These are phyloP conservation scores for Parietaria judaica DNA, from an alignment of 306 rosid species.

Conservation along the genomic window DNA sequence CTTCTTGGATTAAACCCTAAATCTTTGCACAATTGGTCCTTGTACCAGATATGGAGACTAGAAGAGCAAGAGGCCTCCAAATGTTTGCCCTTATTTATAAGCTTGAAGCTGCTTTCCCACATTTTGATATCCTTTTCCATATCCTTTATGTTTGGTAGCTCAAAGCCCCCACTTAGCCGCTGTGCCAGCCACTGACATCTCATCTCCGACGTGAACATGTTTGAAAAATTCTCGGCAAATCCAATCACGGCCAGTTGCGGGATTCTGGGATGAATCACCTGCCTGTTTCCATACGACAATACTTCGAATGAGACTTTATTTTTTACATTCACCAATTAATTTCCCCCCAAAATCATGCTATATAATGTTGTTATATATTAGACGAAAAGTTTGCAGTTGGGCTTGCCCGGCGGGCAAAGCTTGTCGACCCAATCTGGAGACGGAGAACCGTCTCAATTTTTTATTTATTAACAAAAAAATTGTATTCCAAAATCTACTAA, in stretches of 20 bases:
- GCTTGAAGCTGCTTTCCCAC: constrained; percentile 33
- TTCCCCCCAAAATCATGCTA: too few relatives aligned
- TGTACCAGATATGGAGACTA: constrained; percentile 35
- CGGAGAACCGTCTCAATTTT: too few relatives aligned
- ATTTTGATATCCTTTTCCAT: constrained; percentile 33
- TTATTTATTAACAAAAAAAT: too few relatives aligned
- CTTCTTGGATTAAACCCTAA: constrained; percentile 25
- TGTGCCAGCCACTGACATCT: constrained; percentile 37
- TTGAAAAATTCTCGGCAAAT: constrained; percentile 26
- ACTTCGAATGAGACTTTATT: neutral
- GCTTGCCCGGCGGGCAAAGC: too few relatives aligned
- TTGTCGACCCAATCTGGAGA: too few relatives aligned
- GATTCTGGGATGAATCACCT: constrained; percentile 33
- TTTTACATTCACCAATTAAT: too few relatives aligned
- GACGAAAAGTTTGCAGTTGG: too few relatives aligned
- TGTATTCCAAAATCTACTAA: too few relatives aligned
- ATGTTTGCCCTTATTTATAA: constrained; percentile 10
- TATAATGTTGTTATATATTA: too few relatives aligned
- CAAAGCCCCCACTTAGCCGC: constrained; percentile 34
- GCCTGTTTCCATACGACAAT: constrained; percentile 14
- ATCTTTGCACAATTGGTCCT: constrained; percentile 30
- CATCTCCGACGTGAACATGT: constrained; percentile 26
- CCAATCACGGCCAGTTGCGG: constrained; percentile 39
- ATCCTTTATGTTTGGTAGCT: constrained; percentile 33
- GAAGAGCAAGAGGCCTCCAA: constrained; percentile 30